Base-by-base conservation (phyloP, 2,329 filamentous ascomycete species). In the Alternaria brassicae region DNA sequence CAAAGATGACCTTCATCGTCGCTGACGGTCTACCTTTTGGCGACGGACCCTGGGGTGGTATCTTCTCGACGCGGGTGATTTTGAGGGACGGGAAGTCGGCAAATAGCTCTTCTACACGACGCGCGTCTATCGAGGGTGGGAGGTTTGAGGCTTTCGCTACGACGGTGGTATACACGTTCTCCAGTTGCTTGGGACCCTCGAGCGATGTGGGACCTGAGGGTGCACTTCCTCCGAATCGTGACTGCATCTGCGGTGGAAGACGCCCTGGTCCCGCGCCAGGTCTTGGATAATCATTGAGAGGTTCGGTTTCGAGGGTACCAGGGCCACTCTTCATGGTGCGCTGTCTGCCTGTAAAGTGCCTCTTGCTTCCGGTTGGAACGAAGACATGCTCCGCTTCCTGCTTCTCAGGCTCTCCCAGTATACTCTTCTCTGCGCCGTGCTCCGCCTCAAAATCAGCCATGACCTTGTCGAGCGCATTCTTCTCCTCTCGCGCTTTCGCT, bases 121-220 rank as follows among this genome's bases (percentile, higher is more conserved):
- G 60, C 2, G 64, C 15, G 25, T 71, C 66, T 10, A 73, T 74
- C 1, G 57, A 55, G 7, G 70, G 73, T 3, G 74, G 74, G 2
- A 76, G 68, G 42, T 76, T 75, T 7, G 73, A 73, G 6, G 70
- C 72, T 49, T 72, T 73, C 27, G 72, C 73, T 36, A 75, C 67
- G 15, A 75, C 66, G 4, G 70, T 71, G 3, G 66, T 70, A 53
- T 66, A 74, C 2, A 72, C 60, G 40, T 72, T 72, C 48, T 73
- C 70, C 12, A 58, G 64, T 48, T 55, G 65, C 42, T 65, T 70
- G 4, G 49, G 37, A 10, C 55, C 55, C 7, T 70, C 69, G 15
- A 58, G 45, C 3, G 58, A 56, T 8, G 66, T 63, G 19, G 67
- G 61, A 8, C 66, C 67, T 44, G 56, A 52, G 25, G 64, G 45